Evolutionary conservation across 345 rosid genomes (phyloP).

Genomic region (Brassica juncea): DNA sequence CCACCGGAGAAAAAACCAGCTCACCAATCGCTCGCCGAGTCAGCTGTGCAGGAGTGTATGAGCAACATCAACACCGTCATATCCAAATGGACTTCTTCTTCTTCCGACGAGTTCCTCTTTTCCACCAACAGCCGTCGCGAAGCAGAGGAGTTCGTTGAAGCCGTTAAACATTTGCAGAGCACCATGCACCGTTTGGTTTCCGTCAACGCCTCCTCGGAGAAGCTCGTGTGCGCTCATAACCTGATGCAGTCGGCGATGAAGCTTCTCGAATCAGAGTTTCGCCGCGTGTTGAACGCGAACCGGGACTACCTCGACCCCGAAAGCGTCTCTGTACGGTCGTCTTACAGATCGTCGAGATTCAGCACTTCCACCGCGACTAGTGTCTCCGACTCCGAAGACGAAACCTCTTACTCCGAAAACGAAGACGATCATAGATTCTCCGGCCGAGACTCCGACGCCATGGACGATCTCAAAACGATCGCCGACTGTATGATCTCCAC

Average conservation of each 20-base stretch:
- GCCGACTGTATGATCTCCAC: constrained; percentile 88
- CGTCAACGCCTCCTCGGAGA: constrained; percentile 43
- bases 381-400: constrained; percentile 43
- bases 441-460: constrained; percentile 41
- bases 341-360: constrained; percentile 52
- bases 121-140: constrained; percentile 50
- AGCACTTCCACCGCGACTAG: constrained; percentile 40
- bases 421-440: constrained; percentile 45
- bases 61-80: constrained; percentile 46
- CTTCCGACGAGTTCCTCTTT: constrained; percentile 52
- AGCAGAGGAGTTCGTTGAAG: constrained; percentile 55
- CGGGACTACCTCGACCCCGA: constrained; percentile 69
- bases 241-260: constrained; percentile 72
- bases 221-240: constrained; percentile 51
- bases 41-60: constrained; percentile 57
- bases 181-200: constrained; percentile 56
- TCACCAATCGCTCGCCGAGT: constrained; percentile 45
- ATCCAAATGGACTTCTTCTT: constrained; percentile 47
- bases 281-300: constrained; percentile 57
- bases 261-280: constrained; percentile 67
- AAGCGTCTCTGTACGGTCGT: constrained; percentile 60
- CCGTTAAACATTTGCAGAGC: constrained; percentile 54
- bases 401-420: constrained; percentile 39
- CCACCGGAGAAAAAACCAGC: constrained; percentile 31
- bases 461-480: constrained; percentile 69